Conservation (phyloP, 768 basidiomycete genomes). For the Tephrocybe sp. region DNA sequence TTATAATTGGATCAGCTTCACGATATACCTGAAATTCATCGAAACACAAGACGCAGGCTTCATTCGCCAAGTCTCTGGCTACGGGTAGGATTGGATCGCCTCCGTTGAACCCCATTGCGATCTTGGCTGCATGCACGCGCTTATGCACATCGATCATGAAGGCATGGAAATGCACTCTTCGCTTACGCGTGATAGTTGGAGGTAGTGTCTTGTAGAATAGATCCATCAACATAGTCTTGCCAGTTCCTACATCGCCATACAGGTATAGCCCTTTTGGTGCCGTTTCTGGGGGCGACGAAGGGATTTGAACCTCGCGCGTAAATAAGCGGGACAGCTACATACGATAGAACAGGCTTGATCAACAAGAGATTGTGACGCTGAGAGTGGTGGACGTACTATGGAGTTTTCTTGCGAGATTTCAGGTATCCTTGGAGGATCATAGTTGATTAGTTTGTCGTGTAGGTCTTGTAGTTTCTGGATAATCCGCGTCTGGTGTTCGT, state of each 20-base stretch:
- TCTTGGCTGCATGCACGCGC: conserved; percentile 81
- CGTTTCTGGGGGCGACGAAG: conserved; percentile 43
- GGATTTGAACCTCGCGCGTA: conserved; percentile 33
- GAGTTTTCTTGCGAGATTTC: conserved; percentile 38
- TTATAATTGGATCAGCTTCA: too few relatives aligned
- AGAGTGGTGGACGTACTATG: conserved; percentile 32
- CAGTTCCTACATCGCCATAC: conserved; percentile 95
- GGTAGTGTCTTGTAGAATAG: conserved; percentile 89
- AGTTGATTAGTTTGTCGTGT: conserved; percentile 67
- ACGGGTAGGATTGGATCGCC: conserved; percentile 88
- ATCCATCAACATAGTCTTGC: conserved; percentile 99
- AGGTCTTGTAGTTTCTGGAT: conserved; percentile 80
- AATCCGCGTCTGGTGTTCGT: conserved; percentile 84
- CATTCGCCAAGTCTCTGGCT: conserved; percentile 80
- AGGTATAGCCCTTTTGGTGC: conserved; percentile 91
- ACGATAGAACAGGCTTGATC: too few relatives aligned
- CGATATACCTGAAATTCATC: conserved; percentile 99
- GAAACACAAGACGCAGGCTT: conserved; percentile 88
- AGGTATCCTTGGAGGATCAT: conserved; percentile 69
- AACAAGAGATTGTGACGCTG: too few relatives aligned
- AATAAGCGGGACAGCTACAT: conserved; percentile 50
- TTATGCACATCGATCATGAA: conserved; percentile 99
- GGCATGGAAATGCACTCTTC: conserved; percentile 95
- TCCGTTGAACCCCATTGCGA: conserved; percentile 61
- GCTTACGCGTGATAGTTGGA: conserved; percentile 61